Conservation (phyloP, 805 yeast species). For the Candida corydali region DNA sequence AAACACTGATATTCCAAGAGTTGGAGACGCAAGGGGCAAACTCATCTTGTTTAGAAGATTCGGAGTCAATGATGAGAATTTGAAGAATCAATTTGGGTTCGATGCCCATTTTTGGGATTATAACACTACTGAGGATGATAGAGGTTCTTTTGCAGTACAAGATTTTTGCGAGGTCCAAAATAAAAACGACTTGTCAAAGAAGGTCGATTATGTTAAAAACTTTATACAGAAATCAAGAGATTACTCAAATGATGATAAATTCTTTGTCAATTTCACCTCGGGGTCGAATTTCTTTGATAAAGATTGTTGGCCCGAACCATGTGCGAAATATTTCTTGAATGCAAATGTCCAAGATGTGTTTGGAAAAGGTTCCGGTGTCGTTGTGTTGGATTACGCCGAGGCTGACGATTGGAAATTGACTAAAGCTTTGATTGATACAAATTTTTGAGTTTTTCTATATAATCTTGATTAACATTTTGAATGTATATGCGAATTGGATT, state of each 20-base stretch:
- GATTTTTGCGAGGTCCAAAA: constrained; percentile 65
- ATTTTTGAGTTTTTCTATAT: constrained; percentile 29
- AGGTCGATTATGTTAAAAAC: constrained; percentile 53
- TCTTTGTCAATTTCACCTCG: constrained; percentile 69
- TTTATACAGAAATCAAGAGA: constrained; percentile 51
- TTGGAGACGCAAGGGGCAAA: constrained; percentile 66
- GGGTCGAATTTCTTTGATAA: constrained; percentile 70
- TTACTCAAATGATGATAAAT: constrained; percentile 47
- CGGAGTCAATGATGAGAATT: constrained; percentile 50
- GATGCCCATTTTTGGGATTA: constrained; percentile 66
- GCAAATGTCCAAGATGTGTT: constrained; percentile 45
- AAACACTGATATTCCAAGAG: constrained; percentile 48
- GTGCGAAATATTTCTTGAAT: constrained; percentile 48
- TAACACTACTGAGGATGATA: constrained; percentile 62
- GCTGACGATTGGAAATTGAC: constrained; percentile 56
- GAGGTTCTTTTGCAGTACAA: constrained; percentile 61
- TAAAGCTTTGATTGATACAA: constrained; percentile 47
- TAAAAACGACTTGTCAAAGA: constrained; percentile 50
- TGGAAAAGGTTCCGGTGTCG: constrained; percentile 56
- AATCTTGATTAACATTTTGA: too few species aligned
- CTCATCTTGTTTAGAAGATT: constrained; percentile 65
- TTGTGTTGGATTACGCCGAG: constrained; percentile 67
- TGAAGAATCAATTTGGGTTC: constrained; percentile 50
- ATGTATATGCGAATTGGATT: constrained; percentile 1
- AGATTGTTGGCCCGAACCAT: constrained; percentile 69